These are phyloP conservation scores for Colletotrichum costaricense DNA, from an alignment of 2,329 filamentous ascomycete genomes.

Conservation along the genomic window DNA sequence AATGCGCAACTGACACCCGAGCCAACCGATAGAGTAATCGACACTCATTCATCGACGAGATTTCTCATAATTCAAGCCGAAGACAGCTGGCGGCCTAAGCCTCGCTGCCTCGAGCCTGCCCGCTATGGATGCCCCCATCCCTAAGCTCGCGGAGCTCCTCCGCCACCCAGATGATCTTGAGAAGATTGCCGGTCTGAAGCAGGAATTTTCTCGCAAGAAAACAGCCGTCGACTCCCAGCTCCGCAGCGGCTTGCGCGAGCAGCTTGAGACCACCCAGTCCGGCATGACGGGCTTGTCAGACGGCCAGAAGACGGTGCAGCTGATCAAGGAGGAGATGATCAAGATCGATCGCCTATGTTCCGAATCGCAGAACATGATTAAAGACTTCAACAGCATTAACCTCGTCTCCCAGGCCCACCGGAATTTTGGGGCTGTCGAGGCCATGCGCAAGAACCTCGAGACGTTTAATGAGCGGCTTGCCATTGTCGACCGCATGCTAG, in stretches of 20 bases:
- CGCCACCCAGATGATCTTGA: slow-evolving; percentile 97
- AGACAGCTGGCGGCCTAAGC: not conserved
- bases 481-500: slow-evolving; percentile 81
- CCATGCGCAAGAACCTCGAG: slow-evolving; percentile 92
- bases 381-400: slow-evolving; percentile 94
- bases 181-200: slow-evolving; percentile 89
- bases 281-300: slow-evolving; percentile 91
- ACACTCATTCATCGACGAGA: not conserved
- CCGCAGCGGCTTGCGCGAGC: slow-evolving; percentile 86
- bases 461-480: slow-evolving; percentile 83
- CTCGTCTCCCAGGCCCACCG: slow-evolving; percentile 92
- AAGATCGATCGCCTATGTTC: slow-evolving; percentile 98
- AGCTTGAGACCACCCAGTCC: slow-evolving; percentile 92
- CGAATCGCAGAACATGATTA: slow-evolving; percentile 97
- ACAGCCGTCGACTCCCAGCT: slow-evolving; percentile 90
- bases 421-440: slow-evolving; percentile 93
- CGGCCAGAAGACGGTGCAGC: slow-evolving; percentile 89
- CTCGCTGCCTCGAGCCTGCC: not conserved
- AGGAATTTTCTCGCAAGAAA: slow-evolving; percentile 96
- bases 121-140: slow-evolving; percentile 74
- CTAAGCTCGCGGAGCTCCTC: slow-evolving; percentile 91
- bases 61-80: not conserved
- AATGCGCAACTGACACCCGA: not conserved
- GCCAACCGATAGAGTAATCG: not conserved
- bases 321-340: slow-evolving; percentile 98